Percentiles rank a stretch among this genome's conserved stretches.
Evolutionary conservation across 345 rosid species (phyloP).

Genomic region (Euphorbia lathyris): DNA sequence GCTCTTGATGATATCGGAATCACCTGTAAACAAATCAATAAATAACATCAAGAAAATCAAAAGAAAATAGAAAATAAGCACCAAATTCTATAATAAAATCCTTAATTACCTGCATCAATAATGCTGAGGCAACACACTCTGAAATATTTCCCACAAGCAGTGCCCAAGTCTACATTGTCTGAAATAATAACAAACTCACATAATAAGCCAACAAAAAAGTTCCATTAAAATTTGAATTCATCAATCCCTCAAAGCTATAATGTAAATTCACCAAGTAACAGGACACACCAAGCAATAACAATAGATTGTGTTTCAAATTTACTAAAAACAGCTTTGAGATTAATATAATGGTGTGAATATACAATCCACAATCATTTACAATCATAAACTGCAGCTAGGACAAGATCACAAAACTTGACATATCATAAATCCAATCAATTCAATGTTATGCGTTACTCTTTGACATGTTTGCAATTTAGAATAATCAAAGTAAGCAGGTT

Average conservation of each 20-base stretch:
- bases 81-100: no score
- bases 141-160: constrained; percentile 76
- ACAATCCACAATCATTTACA: no score
- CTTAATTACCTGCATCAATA: constrained; percentile 47
- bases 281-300: neutral
- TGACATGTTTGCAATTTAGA: no score
- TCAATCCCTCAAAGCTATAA: neutral
- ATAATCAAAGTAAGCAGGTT: neutral
- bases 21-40: constrained; percentile 37
- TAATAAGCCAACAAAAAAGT: neutral
- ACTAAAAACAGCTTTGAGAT: no score
- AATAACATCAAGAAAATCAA: neutral
- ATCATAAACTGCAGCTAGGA: no score
- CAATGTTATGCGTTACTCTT: neutral
- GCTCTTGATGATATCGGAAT: constrained; percentile 71
- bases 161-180: constrained; percentile 73
- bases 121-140: constrained; percentile 77
- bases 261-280: neutral
- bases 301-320: neutral
- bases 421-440: neutral
- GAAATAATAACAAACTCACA: neutral
- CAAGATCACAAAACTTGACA: neutral
- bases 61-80: neutral
- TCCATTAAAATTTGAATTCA: neutral
- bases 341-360: neutral